These are phyloP conservation scores for Stemphylium lycopersici DNA, from an alignment of 2,329 filamentous ascomycete species.

Conservation along the genomic window DNA sequence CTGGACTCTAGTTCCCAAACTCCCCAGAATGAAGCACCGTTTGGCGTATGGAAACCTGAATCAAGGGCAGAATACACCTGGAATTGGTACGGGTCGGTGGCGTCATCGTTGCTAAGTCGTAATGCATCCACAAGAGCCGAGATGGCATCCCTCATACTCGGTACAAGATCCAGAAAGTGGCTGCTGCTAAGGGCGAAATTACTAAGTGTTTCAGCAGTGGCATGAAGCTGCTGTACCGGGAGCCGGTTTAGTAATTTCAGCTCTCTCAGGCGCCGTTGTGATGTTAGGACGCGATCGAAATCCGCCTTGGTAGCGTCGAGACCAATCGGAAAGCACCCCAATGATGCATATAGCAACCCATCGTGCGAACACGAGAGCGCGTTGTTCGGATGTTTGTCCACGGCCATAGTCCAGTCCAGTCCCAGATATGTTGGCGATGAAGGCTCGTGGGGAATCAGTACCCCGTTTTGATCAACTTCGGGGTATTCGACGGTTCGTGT, in stretches of 20 bases:
- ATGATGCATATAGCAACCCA: constrained; percentile 32
- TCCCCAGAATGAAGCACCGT: constrained; percentile 44
- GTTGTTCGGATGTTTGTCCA: constrained; percentile 34
- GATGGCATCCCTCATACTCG: constrained; percentile 32
- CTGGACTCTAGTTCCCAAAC: constrained; percentile 43
- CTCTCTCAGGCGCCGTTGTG: constrained; percentile 38
- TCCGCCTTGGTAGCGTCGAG: constrained; percentile 39
- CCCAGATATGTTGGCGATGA: constrained; percentile 25
- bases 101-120: constrained; percentile 30
- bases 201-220: constrained; percentile 21
- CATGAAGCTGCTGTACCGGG: constrained; percentile 31
- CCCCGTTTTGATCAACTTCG: constrained; percentile 41
- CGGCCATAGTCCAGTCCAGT: constrained; percentile 37
- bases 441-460: constrained; percentile 22
- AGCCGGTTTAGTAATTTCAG: constrained; percentile 40
- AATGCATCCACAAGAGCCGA: constrained; percentile 31
- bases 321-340: constrained; percentile 48
- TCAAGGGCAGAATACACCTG: constrained; percentile 45
- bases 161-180: constrained; percentile 26
- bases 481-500: constrained; percentile 43
- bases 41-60: constrained; percentile 46
- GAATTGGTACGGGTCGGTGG: constrained; percentile 36
- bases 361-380: constrained; percentile 42
- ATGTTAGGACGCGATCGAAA: constrained; percentile 41
- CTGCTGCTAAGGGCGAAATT: constrained; percentile 23